Evolutionary conservation across 2,329 filamentous ascomycete genomes (phyloP).

Genomic region (Hymenoscyphus infarciens): DNA sequence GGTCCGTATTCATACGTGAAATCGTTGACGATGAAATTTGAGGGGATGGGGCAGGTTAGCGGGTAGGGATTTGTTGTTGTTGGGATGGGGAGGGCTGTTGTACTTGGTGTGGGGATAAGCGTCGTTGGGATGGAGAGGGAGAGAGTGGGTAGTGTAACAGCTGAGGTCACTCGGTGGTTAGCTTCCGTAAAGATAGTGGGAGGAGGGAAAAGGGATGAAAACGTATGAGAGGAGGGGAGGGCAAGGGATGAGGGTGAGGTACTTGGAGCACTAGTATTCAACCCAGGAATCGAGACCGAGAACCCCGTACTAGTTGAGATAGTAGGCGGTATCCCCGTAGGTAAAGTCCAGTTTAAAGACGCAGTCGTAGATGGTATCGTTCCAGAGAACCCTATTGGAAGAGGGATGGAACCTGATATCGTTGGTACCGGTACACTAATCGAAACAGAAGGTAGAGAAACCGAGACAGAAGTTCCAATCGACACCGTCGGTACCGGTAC

Average conservation of each 20-base stretch:
- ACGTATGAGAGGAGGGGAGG: background rate
- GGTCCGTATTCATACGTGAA: slow-evolving; percentile 1
- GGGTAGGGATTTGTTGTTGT: slow-evolving; percentile 3
- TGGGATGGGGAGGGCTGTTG: background rate
- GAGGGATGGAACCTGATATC: background rate
- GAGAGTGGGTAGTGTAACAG: background rate
- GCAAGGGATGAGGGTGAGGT: background rate
- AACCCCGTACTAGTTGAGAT: background rate
- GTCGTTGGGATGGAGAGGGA: background rate
- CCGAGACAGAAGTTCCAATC: background rate
- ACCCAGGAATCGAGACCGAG: background rate
- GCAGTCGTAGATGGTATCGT: background rate
- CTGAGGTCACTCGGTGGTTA: background rate
- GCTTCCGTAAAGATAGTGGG: too few relatives aligned
- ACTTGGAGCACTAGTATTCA: background rate
- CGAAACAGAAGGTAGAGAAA: background rate
- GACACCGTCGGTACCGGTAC: background rate
- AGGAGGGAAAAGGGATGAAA: too few relatives aligned
- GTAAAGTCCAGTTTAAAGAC: background rate
- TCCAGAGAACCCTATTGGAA: background rate
- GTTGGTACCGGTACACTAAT: background rate
- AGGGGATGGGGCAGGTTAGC: background rate
- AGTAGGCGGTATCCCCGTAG: background rate
- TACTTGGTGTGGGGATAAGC: background rate
- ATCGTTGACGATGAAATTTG: slow-evolving; percentile 8